Evolutionary conservation across 73 alveolate genomes (phyloP).

Genomic region (Diophrys appendiculata): DNA sequence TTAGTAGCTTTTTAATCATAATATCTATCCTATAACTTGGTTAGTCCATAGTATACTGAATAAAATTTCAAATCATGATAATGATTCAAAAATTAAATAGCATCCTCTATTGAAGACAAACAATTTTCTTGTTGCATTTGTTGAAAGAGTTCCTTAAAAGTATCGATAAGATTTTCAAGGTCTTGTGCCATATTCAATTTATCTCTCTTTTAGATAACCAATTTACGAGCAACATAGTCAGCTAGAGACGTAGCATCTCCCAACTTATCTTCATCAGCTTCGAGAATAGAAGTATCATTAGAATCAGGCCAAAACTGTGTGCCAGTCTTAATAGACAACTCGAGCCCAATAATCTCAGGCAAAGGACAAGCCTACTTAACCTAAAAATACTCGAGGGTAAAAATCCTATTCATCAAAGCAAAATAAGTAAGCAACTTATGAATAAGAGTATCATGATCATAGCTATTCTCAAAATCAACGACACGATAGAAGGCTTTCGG

Average conservation of each 20-base stretch:
- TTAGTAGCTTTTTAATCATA: conserved; percentile 12
- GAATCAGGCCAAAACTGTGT: conserved; percentile 30
- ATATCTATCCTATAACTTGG: conserved; percentile 28
- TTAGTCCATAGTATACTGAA: conserved; percentile 20
- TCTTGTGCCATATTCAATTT: conserved; percentile 37
- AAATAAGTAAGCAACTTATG: conserved; percentile 9
- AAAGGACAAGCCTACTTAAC: conserved; percentile 27
- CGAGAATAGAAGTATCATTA: conserved; percentile 5
- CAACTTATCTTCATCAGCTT: neutral
- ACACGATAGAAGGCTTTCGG: neutral
- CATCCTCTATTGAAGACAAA: neutral
- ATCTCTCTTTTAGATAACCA: conserved; percentile 16
- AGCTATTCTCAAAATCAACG: conserved; percentile 16
- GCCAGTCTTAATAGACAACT: conserved; percentile 22
- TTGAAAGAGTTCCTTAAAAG: neutral
- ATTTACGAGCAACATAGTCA: conserved; percentile 6
- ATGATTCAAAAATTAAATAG: conserved; percentile 11
- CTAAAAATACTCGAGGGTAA: conserved; percentile 21
- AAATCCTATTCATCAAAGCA: conserved; percentile 7
- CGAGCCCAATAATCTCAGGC: conserved; percentile 21
- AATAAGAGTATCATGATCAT: neutral
- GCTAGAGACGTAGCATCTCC: conserved; percentile 4
- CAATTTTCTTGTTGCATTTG: neutral
- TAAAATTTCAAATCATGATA: conserved; percentile 34
- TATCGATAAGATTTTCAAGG: neutral